Conservation (phyloP, 495 filamentous ascomycete species). For the Hypoxylon fragiforme region DNA sequence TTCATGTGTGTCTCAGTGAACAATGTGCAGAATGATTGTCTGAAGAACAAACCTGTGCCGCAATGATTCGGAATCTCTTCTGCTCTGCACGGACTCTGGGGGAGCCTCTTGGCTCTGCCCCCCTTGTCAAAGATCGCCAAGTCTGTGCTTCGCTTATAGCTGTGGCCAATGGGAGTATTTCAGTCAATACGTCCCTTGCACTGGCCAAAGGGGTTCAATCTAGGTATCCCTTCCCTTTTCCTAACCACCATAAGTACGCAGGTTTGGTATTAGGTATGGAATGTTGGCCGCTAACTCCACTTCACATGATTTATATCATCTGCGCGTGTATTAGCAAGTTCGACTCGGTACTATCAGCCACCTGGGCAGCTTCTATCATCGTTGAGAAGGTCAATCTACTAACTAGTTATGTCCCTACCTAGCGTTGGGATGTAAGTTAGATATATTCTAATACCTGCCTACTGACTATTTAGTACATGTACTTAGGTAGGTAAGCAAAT, state of each 20-base stretch:
- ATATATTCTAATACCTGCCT: no score
- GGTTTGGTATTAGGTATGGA: background rate
- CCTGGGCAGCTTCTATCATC: no score
- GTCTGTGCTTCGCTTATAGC: conserved; percentile 10
- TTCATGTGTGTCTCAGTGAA: no score
- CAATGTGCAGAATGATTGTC: no score
- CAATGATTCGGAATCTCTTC: conserved; percentile 2
- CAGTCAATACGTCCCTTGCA: background rate
- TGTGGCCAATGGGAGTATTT: conserved; percentile 28
- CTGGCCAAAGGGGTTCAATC: background rate
- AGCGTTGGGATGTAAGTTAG: background rate
- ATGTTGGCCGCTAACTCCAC: conserved; percentile 27
- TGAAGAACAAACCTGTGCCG: conserved; percentile 6
- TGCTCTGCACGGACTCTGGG: conserved; percentile 10
- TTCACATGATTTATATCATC: conserved; percentile 28
- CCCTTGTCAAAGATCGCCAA: conserved; percentile 26
- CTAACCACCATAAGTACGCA: background rate
- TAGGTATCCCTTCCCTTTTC: conserved; percentile 3
- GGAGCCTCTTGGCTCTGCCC: conserved; percentile 1
- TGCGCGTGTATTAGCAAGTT: conserved; percentile 22
- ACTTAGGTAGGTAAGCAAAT: no score
- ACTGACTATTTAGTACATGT: no score
- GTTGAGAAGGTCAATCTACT: no score
- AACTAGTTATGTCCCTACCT: background rate
- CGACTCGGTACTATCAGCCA: conserved; percentile 11